Evolutionary conservation across 768 basidiomycete species (phyloP), one percentile per base, ranked within the genome.

Genomic region (Amylocystis lapponica): DNA sequence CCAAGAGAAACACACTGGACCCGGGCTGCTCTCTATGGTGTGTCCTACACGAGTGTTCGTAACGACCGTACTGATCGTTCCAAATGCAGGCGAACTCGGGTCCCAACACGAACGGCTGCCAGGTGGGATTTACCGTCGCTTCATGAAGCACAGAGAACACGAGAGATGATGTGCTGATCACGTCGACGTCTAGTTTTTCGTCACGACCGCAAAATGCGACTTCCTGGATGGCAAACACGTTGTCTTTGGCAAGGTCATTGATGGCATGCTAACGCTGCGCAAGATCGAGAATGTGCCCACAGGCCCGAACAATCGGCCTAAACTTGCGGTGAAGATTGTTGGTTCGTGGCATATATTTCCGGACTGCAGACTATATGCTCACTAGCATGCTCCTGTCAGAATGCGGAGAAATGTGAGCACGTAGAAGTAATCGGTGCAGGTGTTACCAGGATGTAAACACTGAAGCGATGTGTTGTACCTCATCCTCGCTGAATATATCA

Each of bases 211-310:
- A 8, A 86, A 88, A 53, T 95, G 94, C 50, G 90, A 94, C 49
- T 98, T 98, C 65, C 77, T 99, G 33, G 94, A 99, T 59, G 89
- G 81, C 51, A 91, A 94, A 62, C 92, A 95, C 59, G 86, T 93
- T 53, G 91, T 94, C 2, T 96, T 96, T 55, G 92, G 92, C 5
- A 82, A 76, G 51, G 86, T 95, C 27, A 78, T 89, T 49, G 90
- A 96, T 45, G 91, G 91, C 20, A 89, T 98, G 86, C 78, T 99
- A 46, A 95, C 92, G 3, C 71, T 99, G 39, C 75, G 95, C 51
- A 98, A 97, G 63, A 89, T 99, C 43, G 96, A 99, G 67, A 90
- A 93, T 51, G 91, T 97, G 0, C 78, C 93, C 8, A 97, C 92
- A 0, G 91, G 90, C 2, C 76, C 80, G 3, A 95, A 93, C 61